A percentile compares a stretch with the other conserved stretches of the same genome.
Evolutionary conservation across 1,284 basidiomycete genomes (phyloP).

Genomic region (Cutaneotrichosporon cyanovorans): DNA sequence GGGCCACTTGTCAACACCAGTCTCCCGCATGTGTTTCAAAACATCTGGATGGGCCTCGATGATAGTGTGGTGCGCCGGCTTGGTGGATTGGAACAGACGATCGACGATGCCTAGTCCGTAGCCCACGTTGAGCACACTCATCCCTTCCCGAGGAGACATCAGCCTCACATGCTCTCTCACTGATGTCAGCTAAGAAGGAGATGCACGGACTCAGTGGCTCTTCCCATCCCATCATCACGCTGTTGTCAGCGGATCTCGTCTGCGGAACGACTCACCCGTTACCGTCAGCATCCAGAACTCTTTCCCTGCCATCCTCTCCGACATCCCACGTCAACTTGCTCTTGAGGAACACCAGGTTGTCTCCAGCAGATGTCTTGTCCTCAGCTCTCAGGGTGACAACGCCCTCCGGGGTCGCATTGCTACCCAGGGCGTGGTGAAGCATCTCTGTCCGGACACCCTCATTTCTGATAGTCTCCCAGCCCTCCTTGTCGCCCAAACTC

Average conservation of each 20-base stretch:
- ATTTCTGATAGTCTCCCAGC: conserved; percentile 70
- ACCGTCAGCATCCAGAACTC: conserved; percentile 52
- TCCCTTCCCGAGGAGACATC: conserved; percentile 52
- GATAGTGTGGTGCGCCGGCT: conserved; percentile 67
- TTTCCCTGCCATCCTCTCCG: conserved; percentile 70
- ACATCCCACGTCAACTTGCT: conserved; percentile 63
- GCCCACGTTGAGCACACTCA: conserved; percentile 80
- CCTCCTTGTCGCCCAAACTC: conserved; percentile 66
- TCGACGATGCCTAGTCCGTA: conserved; percentile 96
- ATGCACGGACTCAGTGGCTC: conserved; percentile 58
- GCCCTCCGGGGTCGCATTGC: conserved; percentile 6
- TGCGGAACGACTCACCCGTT: conserved; percentile 57
- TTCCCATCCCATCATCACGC: conserved; percentile 97
- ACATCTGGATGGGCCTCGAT: conserved; percentile 95
- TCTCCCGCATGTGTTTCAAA: conserved; percentile 62
- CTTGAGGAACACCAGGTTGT: conserved; percentile 66
- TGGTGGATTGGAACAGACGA: conserved; percentile 59
- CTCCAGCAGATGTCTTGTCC: conserved; percentile 63
- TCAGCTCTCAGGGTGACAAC: conserved; percentile 41
- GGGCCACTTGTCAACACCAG: conserved; percentile 69
- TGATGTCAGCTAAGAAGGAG: conserved; percentile 31
- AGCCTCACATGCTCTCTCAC: conserved; percentile 48
- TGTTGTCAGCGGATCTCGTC: conserved; percentile 6
- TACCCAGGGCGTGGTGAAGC: conserved; percentile 40
- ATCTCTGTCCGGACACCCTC: conserved; percentile 66